A percentile compares a stretch with the other conserved stretches of the same genome.
Evolutionary conservation across 2,329 filamentous ascomycete genomes (phyloP).

Genomic region (Penicillium sp.): DNA sequence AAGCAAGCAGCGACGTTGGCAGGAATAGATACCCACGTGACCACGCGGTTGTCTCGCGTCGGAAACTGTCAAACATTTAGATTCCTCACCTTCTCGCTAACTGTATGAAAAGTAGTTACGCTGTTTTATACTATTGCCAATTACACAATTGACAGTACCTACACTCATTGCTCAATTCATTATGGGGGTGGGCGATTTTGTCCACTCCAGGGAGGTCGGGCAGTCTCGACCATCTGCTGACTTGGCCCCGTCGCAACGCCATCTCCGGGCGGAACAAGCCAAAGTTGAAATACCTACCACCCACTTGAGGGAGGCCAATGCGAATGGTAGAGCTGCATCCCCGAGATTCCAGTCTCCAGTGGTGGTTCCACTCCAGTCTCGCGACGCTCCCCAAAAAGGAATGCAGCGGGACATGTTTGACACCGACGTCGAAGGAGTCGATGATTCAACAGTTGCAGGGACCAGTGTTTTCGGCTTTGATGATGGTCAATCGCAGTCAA

Average conservation of each 20-base stretch:
- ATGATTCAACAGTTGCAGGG: slow-evolving; percentile 41
- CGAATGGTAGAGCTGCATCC: slow-evolving; percentile 15
- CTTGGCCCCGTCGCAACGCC: slow-evolving; percentile 26
- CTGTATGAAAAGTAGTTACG: slow-evolving; percentile 3
- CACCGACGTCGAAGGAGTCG: slow-evolving; percentile 42
- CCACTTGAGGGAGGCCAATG: slow-evolving; percentile 20
- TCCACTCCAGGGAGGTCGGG: slow-evolving; percentile 37
- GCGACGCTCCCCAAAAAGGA: slow-evolving; percentile 11
- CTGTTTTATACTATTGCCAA: neutral
- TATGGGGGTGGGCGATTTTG: slow-evolving; percentile 43
- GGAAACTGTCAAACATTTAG: slow-evolving; percentile 2
- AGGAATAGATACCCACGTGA: slow-evolving; percentile 26
- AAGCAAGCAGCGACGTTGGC: neutral
- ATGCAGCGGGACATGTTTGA: slow-evolving; percentile 37
- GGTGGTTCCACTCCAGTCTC: slow-evolving; percentile 16
- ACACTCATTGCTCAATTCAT: slow-evolving; percentile 4
- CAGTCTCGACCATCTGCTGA: slow-evolving; percentile 25
- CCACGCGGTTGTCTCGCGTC: slow-evolving; percentile 28
- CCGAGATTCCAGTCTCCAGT: slow-evolving; percentile 17
- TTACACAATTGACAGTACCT: neutral
- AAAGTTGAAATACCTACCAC: slow-evolving; percentile 33
- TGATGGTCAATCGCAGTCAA: slow-evolving; percentile 25
- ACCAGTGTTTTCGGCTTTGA: slow-evolving; percentile 38
- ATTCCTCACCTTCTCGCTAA: slow-evolving; percentile 5
- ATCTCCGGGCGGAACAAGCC: slow-evolving; percentile 34